Evolutionary conservation across 768 basidiomycete species (phyloP), one percentile per base, ranked within the genome.

Genomic region (Russula abietina): DNA sequence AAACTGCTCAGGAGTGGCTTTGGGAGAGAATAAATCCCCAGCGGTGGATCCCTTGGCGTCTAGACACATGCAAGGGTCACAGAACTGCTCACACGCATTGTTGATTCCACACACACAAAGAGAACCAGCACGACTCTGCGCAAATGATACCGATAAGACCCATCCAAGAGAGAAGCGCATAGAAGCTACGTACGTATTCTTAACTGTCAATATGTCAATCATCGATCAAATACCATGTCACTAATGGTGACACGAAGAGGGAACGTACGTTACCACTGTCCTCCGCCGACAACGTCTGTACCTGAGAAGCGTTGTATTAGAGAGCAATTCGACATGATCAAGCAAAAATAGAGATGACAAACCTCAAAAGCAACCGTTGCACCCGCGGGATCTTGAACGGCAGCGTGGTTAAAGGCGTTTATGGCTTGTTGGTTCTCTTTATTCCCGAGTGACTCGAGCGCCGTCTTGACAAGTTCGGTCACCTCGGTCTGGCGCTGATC

Each of bases 121-220:
- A 59, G 45, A 63, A 63, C 57, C 62, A 63, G 22, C 62, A 63
- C 2, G 62, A 58, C n/a, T 39, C 62, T 63, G 28, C 12, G 14
- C 26, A 33, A 38, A 39, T 46, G 19, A 32, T 43, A 8, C 52
- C 17, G n/a, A 49, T 39, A 30, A 10, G 28, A 8, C 1, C 7
- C 16, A 24, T 16, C 19, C 12, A 17, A 57, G 16, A 57, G 16
- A 57, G 33, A 59, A 38, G 28, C 19, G n/a, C 17, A 4, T 19
- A 51, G 17, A 45, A 24, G 19, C 11, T 3, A 58, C 61, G 28
- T 52, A 63, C 62, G 45, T 63, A 59, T 63, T 24, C 30, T 55
- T 33, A 63, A 46, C 62, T 63, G 32, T 53, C 16, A 41, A 26
- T 5, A 2, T 54, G 22, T 32, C 36, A 41, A 24, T 2, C 5